phyloP scores from a whole-genome alignment of 1,284 basidiomycete species.

The Phellinidium pouzarii region DNA sequence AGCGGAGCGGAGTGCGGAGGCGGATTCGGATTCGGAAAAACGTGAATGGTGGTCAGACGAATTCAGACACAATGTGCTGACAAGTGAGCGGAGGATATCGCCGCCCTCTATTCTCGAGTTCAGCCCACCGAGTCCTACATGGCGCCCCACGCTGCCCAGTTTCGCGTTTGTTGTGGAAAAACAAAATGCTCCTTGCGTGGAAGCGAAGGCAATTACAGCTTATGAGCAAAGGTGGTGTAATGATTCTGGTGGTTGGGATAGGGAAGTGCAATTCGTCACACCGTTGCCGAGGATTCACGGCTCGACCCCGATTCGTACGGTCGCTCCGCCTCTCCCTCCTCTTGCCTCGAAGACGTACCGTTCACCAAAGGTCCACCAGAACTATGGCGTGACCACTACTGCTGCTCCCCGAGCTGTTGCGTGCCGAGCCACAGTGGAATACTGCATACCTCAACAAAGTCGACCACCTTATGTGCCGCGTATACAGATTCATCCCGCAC shows the following conservation, averaged over 20 bases:
- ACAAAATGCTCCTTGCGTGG: background rate
- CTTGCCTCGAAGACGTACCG: background rate
- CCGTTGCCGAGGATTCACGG: background rate
- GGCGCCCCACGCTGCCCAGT: conserved; percentile 7
- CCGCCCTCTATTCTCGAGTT: conserved; percentile 4
- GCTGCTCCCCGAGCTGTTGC: background rate
- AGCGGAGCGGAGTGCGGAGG: background rate
- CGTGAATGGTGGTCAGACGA: background rate
- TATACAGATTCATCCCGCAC: conserved; percentile 1
- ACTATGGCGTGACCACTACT: background rate
- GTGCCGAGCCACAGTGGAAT: background rate
- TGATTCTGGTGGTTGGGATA: background rate
- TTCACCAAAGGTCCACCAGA: background rate
- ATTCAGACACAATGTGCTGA: background rate
- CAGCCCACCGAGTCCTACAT: conserved; percentile 11
- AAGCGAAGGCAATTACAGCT: background rate
- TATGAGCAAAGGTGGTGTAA: background rate
- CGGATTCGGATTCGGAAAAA: background rate
- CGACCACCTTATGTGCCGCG: background rate
- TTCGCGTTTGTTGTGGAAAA: background rate
- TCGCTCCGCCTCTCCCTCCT: background rate
- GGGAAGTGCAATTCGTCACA: background rate
- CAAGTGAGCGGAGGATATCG: background rate
- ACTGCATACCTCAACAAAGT: background rate
- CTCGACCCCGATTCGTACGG: background rate